Base-by-base conservation (phyloP, 768 basidiomycete genomes). In the Chalciporus piperatus region DNA sequence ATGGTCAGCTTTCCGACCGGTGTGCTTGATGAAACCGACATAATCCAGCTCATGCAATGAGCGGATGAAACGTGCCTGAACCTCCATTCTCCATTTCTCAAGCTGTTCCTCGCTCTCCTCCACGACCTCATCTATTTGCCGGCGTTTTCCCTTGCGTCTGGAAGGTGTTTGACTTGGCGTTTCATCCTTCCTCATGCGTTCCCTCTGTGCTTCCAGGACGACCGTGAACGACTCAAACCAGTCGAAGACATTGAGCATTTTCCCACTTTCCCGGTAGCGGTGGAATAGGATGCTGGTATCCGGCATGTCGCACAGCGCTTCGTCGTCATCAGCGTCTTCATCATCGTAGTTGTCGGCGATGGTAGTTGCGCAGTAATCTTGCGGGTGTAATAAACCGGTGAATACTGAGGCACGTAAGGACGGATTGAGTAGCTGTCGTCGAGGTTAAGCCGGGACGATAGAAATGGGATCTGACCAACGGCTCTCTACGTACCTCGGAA, bases 201-300 rank as follows among this genome's bases (percentile, higher is more conserved):
- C 51, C 20, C 68, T 66, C 68, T 87, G 87, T 1, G 70, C 71
- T 63, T 89, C 88, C 47, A 92, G 67, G 28, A 80, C 85, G 19
- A 74, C 66, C 28, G 79, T 76, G 65, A 93, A 94, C 20, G 85
- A 79, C 58, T 89, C 84, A 60, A 83, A 92, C 92, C 90, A 92
- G 66, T 94, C 92, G 64, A 88, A 92, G 2, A 91, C 78, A 62
- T 93, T 93, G 68, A 93, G 82, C 80, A 87, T 79, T 70, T 78
- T 84, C 41, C 88, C 89, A 42, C 87, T 86, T 59, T 91, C 85
- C 39, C 85, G 74, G 68, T 91, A 93, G 19, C 89, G 77, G 42
- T 72, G 73, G 72, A 92, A 89, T 13, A 92, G 72, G 51, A 92
- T 87, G 59, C 81, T 84, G 2, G 81, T 84, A 58, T 93, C 91